A percentile compares a stretch with the other conserved stretches of the same genome.
Conservation (phyloP, 2,329 filamentous ascomycete species). For the Sporothrix phasma region DNA sequence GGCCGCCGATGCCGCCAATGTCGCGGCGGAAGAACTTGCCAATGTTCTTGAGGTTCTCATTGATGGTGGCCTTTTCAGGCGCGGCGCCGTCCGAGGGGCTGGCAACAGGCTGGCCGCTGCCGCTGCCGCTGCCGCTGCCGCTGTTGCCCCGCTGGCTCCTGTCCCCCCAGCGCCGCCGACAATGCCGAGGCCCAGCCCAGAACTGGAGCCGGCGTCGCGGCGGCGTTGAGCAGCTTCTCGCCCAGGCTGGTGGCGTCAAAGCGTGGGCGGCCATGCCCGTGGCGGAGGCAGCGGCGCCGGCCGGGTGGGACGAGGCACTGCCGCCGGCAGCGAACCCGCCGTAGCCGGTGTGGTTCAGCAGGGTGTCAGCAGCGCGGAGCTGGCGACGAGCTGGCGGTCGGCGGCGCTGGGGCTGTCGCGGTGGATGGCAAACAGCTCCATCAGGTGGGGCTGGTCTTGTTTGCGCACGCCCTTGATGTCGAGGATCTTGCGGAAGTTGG, state of each 20-base stretch:
- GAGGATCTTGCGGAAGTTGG: slow-evolving; percentile 92
- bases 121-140: background rate
- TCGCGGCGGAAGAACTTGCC: slow-evolving; percentile 93
- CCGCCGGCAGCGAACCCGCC: slow-evolving; percentile 27
- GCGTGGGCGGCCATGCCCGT: background rate
- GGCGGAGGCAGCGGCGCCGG: slow-evolving; percentile 11
- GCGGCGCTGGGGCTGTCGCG: slow-evolving; percentile 58
- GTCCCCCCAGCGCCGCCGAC: background rate
- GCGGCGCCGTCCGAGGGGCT: slow-evolving; percentile 4
- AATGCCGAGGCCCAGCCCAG: slow-evolving; percentile 6
- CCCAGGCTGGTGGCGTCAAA: slow-evolving; percentile 43
- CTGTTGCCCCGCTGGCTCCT: background rate
- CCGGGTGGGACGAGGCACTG: slow-evolving; percentile 28
- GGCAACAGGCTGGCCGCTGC: slow-evolving; percentile 16
- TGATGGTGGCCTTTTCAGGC: slow-evolving; percentile 59
- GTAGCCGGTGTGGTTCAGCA: slow-evolving; percentile 41
- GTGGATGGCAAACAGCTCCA: slow-evolving; percentile 76
- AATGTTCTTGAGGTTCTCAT: slow-evolving; percentile 90
- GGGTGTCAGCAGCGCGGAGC: slow-evolving; percentile 58
- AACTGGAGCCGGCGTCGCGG: slow-evolving; percentile 52
- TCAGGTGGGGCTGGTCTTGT: slow-evolving; percentile 66
- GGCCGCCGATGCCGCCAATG: slow-evolving; percentile 66
- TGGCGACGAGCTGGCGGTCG: slow-evolving; percentile 60
- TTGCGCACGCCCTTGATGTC: slow-evolving; percentile 90
- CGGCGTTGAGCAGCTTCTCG: slow-evolving; percentile 79